These are phyloP conservation scores for Polyplosphaeria fusca DNA, from an alignment of 495 filamentous ascomycete genomes.

Conservation along the genomic window DNA sequence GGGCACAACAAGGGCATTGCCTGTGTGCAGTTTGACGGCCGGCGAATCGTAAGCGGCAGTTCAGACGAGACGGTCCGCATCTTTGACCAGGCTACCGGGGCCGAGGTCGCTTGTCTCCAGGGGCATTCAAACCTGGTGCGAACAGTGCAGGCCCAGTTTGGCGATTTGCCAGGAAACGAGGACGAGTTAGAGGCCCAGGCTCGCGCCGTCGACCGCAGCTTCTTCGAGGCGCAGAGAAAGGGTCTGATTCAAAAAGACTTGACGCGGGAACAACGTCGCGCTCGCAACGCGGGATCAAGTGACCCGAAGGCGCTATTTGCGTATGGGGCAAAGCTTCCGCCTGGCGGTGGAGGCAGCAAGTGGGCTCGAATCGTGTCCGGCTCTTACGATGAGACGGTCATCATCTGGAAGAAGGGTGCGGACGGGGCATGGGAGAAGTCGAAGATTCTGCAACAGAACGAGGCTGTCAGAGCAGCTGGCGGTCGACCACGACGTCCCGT, in stretches of 20 bases:
- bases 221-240: constrained; percentile 64
- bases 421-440: constrained; percentile 77
- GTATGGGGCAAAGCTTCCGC: constrained; percentile 77
- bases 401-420: constrained; percentile 84
- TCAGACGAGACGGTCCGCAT: constrained; percentile 94
- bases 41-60: constrained; percentile 91
- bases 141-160: constrained; percentile 91
- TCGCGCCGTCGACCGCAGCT: constrained; percentile 64
- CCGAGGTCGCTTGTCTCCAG: constrained; percentile 81
- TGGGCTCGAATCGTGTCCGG: constrained; percentile 91
- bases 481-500: constrained; percentile 26
- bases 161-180: constrained; percentile 75
- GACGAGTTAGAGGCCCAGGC: constrained; percentile 71
- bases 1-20: constrained; percentile 96
- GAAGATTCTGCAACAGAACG: constrained; percentile 67
- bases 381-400: constrained; percentile 91
- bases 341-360: constrained; percentile 79
- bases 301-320: constrained; percentile 73
- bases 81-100: constrained; percentile 77
- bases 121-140: constrained; percentile 82
- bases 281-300: constrained; percentile 71
- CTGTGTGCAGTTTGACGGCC: constrained; percentile 95
- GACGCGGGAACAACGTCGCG: constrained; percentile 47
- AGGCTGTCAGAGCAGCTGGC: constrained; percentile 51
- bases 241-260: constrained; percentile 48